Percentiles rank a stretch among this genome's conserved stretches.
Conservation (phyloP, 2,329 filamentous ascomycete genomes). For the Cercospora sesami region DNA sequence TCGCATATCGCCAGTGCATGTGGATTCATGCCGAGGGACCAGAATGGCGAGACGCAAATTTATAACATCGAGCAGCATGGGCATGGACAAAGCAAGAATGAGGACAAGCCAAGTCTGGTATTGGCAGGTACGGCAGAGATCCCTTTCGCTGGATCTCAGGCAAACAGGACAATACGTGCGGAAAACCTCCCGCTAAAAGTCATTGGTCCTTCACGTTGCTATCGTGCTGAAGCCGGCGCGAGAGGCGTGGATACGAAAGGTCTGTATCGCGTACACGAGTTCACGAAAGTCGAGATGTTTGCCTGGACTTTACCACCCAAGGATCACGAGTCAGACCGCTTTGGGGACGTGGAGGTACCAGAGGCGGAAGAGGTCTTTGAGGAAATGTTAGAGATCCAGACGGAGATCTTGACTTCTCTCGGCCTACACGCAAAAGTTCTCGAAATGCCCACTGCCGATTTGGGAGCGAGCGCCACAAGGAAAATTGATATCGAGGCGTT, state of each 20-base stretch:
- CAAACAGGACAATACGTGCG: constrained; percentile 66
- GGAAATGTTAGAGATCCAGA: constrained; percentile 85
- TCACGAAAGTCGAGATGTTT: constrained; percentile 98
- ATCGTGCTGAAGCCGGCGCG: constrained; percentile 90
- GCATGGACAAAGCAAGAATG: constrained; percentile 60
- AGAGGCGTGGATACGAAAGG: constrained; percentile 90
- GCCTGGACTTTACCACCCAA: constrained; percentile 66
- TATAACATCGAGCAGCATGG: constrained; percentile 69
- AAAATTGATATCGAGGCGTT: constrained; percentile 94
- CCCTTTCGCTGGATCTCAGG: constrained; percentile 86
- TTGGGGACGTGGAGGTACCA: constrained; percentile 30
- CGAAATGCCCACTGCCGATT: constrained; percentile 85
- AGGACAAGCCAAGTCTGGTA: constrained; percentile 67
- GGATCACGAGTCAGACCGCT: constrained; percentile 29
- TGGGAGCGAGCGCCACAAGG: constrained; percentile 81
- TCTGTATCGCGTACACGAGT: constrained; percentile 95
- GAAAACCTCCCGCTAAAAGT: constrained; percentile 71
- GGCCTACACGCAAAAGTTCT: constrained; percentile 83
- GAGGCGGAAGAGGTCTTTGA: constrained; percentile 65
- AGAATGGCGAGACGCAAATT: constrained; percentile 87
- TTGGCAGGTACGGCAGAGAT: constrained; percentile 93
- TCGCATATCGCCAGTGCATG: constrained; percentile 86
- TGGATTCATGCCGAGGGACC: constrained; percentile 90
- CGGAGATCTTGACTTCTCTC: constrained; percentile 73
- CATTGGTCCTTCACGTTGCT: constrained; percentile 87